A percentile compares a stretch with the other conserved stretches of the same genome.
Evolutionary conservation across 2,329 filamentous ascomycete species (phyloP).

Genomic region (Sporothrix schenckii): DNA sequence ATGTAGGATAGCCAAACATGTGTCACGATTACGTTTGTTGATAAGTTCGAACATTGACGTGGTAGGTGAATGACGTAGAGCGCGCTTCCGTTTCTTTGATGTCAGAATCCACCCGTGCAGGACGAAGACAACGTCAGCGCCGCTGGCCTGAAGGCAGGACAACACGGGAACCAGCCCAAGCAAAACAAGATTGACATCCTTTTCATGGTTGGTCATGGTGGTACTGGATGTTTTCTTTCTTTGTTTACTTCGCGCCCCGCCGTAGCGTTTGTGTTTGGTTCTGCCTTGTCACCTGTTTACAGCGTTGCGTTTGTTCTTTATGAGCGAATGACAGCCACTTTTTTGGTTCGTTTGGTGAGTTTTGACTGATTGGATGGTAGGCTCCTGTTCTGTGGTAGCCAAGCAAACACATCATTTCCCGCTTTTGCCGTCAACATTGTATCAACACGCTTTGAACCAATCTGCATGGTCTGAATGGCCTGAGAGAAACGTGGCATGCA

Average conservation of each 20-base stretch:
- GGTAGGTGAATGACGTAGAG: constrained; percentile 25
- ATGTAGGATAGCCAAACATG: background rate
- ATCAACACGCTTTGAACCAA: constrained; percentile 7
- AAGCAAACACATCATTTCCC: constrained; percentile 17
- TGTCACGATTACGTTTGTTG: background rate
- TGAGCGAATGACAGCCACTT: background rate
- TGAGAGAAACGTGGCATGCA: constrained; percentile 24
- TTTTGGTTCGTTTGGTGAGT: background rate
- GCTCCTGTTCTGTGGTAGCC: constrained; percentile 3
- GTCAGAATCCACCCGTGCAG: constrained; percentile 5
- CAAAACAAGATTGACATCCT: background rate
- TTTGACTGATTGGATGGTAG: constrained; percentile 1
- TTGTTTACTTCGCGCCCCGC: background rate
- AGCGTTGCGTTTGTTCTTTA: background rate
- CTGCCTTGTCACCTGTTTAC: background rate
- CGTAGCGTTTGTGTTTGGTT: background rate
- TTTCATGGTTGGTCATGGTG: background rate
- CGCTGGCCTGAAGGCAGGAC: background rate
- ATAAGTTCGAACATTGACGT: background rate
- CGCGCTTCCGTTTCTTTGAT: constrained; percentile 22
- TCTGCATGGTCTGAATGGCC: background rate
- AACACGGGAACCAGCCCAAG: too few relatives aligned
- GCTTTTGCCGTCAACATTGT: background rate
- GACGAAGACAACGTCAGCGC: background rate
- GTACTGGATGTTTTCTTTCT: background rate